Percentiles rank a stretch among this genome's conserved stretches.
Evolutionary conservation across 805 yeast species (phyloP).

Genomic region (Isabelozyma gotoi): DNA sequence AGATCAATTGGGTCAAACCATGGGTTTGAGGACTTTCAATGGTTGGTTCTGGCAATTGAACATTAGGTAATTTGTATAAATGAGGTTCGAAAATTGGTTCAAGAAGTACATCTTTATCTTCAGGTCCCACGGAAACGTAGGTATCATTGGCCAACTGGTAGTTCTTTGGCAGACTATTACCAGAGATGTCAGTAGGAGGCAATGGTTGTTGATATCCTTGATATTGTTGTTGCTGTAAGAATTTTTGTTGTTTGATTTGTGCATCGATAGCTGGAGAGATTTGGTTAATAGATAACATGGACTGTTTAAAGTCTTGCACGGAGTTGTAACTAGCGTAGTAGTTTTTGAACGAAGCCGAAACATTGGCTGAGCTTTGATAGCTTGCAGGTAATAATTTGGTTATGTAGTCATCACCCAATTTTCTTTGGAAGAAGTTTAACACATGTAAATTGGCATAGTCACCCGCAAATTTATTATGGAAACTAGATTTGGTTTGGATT

Average conservation of each 20-base stretch:
- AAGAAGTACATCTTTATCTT: slow-evolving; percentile 53
- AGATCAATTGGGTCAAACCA: slow-evolving; percentile 43
- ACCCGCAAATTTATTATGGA: slow-evolving; percentile 77
- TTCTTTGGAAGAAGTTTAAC: slow-evolving; percentile 39
- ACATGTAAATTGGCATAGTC: slow-evolving; percentile 74
- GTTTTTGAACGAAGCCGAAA: slow-evolving; percentile 33
- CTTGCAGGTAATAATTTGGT: slow-evolving; percentile 16
- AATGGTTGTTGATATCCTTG: not conserved
- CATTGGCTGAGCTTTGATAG: slow-evolving; percentile 10
- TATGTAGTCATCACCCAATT: slow-evolving; percentile 9
- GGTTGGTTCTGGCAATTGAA: slow-evolving; percentile 29
- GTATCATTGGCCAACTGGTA: slow-evolving; percentile 63
- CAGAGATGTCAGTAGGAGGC: not conserved
- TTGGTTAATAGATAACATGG: slow-evolving; percentile 19
- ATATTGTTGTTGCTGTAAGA: not conserved
- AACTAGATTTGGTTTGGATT: slow-evolving; percentile 61
- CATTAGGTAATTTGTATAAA: slow-evolving; percentile 43
- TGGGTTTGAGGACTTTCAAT: slow-evolving; percentile 48
- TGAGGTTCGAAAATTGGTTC: slow-evolving; percentile 75
- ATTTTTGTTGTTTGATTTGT: not conserved
- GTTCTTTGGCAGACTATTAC: slow-evolving; percentile 26
- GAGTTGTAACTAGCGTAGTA: slow-evolving; percentile 35
- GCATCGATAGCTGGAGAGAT: not conserved
- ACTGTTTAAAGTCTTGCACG: slow-evolving; percentile 36
- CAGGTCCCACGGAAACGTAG: slow-evolving; percentile 22